Percentiles rank a stretch among this genome's conserved stretches.
Evolutionary conservation across 208 protist species (phyloP).

Genomic region (Acanthamoeba healyi): DNA sequence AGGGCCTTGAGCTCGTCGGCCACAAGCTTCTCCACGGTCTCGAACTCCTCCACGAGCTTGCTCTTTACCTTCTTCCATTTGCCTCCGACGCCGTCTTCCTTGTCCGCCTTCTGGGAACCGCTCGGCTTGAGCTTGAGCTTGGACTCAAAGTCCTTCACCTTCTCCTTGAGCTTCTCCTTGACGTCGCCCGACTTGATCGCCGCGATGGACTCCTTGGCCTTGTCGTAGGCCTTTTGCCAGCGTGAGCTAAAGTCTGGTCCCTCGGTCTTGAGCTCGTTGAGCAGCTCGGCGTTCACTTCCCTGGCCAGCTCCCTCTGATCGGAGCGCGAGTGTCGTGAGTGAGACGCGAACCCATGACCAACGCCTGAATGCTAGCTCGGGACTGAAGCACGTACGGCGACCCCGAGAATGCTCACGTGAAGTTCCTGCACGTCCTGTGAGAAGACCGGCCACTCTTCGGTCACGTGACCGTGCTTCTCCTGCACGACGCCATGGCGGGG

Average conservation of each 20-base stretch:
- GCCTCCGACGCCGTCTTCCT: background rate
- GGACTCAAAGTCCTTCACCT: background rate
- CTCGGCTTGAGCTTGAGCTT: slow-evolving; percentile 18
- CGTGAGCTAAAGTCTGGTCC: background rate
- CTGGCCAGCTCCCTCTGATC: background rate
- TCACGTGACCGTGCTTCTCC: slow-evolving; percentile 39
- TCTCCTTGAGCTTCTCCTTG: slow-evolving; percentile 6
- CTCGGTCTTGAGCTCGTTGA: background rate
- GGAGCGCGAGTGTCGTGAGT: background rate
- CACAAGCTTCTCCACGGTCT: background rate
- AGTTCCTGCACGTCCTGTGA: slow-evolving; percentile 1
- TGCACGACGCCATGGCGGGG: too few relatives aligned
- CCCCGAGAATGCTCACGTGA: background rate
- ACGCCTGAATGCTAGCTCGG: too few relatives aligned
- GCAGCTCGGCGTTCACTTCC: slow-evolving; percentile 4
- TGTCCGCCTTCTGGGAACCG: background rate
- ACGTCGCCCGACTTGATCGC: background rate
- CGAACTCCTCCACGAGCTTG: background rate
- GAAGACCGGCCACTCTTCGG: background rate
- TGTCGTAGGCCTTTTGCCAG: background rate
- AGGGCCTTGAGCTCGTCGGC: background rate
- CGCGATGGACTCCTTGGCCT: background rate
- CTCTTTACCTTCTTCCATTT: slow-evolving; percentile 37
- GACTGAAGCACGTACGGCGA: background rate
- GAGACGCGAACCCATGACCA: background rate